phyloP scores from a whole-genome alignment of 768 basidiomycete genomes.

The Galerina sulciceps region DNA sequence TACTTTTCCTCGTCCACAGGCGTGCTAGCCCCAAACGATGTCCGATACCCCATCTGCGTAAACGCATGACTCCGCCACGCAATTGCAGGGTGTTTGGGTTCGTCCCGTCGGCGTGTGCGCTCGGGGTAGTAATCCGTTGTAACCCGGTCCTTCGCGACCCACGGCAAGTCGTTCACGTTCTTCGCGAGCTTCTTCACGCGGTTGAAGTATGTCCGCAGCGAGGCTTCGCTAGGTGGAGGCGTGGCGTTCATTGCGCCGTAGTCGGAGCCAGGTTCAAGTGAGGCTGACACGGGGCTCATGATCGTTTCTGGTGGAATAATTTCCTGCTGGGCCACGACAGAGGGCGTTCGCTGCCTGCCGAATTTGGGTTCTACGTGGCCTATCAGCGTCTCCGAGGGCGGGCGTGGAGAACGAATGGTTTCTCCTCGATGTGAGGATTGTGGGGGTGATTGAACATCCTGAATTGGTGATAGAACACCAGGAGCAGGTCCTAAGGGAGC shows the following conservation, averaged over 20 bases:
- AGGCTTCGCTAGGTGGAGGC: constrained; percentile 39
- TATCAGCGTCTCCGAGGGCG: too few relatives aligned
- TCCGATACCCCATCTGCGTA: neutral
- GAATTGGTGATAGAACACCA: too few relatives aligned
- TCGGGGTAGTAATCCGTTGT: constrained; percentile 50
- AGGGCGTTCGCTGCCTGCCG: neutral
- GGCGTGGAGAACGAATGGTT: too few relatives aligned
- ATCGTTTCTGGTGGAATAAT: constrained; percentile 19
- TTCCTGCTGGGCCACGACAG: neutral
- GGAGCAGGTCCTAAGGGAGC: too few relatives aligned
- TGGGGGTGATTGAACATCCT: too few relatives aligned
- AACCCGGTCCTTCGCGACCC: constrained; percentile 44
- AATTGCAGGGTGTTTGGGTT: constrained; percentile 25
- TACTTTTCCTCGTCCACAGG: neutral
- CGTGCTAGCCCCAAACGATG: neutral
- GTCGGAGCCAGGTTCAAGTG: constrained; percentile 46
- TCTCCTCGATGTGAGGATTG: too few relatives aligned
- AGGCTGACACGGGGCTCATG: constrained; percentile 40
- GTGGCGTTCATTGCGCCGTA: constrained; percentile 53
- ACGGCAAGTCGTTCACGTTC: constrained; percentile 44
- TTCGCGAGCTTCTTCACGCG: constrained; percentile 39
- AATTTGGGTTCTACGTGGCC: too few relatives aligned
- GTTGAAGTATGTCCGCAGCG: constrained; percentile 34
- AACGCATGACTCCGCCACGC: constrained; percentile 23
- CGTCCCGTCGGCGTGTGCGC: constrained; percentile 14